phyloP scores from a whole-genome alignment of 192 early-diverging fungal genomes.

The Umbelopsis isabellina region DNA sequence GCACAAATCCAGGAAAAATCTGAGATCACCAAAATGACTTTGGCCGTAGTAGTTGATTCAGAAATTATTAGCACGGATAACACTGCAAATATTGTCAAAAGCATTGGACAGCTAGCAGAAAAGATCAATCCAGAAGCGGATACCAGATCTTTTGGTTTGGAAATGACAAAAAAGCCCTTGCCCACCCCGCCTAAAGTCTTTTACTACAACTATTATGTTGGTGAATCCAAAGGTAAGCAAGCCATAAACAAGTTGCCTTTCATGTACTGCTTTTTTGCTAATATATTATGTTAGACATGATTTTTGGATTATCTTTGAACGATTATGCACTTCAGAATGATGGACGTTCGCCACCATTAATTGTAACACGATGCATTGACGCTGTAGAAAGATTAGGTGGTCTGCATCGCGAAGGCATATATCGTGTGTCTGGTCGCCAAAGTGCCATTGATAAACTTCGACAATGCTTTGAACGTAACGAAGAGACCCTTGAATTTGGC shows the following conservation, averaged over 20 bases:
- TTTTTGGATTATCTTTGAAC: slow-evolving; percentile 38
- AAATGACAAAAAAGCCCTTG: neutral
- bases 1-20: slow-evolving; percentile 7
- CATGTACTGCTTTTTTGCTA: neutral
- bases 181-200: slow-evolving; percentile 18
- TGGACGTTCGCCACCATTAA: slow-evolving; percentile 32
- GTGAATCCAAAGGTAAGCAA: slow-evolving; percentile 36
- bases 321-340: slow-evolving; percentile 36
- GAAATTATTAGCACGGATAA: neutral
- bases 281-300: slow-evolving; percentile 28
- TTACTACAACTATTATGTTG: slow-evolving; percentile 33
- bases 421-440: slow-evolving; percentile 40
- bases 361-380: slow-evolving; percentile 39
- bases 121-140: slow-evolving; percentile 11
- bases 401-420: slow-evolving; percentile 43
- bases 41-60: slow-evolving; percentile 3
- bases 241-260: no score
- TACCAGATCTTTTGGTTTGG: slow-evolving; percentile 3
- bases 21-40: neutral
- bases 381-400: slow-evolving; percentile 38
- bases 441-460: slow-evolving; percentile 37
- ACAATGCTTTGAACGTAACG: slow-evolving; percentile 39
- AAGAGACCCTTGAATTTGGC: slow-evolving; percentile 30
- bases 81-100: slow-evolving; percentile 1
- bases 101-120: neutral